Percentiles rank a stretch among this genome's conserved stretches.
Conservation (phyloP, 192 early-diverging fungal species). For the Podila horticola region DNA sequence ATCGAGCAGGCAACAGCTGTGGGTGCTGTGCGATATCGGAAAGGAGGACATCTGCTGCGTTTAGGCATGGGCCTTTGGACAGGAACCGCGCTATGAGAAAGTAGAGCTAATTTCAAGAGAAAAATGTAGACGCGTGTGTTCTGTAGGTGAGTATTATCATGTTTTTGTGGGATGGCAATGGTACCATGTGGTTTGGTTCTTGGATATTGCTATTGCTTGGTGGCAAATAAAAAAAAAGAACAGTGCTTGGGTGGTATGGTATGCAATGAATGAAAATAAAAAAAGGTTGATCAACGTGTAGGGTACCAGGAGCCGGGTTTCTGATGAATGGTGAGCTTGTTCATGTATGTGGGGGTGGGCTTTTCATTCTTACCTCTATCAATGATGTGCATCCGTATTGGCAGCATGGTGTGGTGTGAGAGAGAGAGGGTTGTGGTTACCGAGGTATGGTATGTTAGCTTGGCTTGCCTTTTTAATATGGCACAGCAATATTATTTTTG, state of each 20-base stretch:
- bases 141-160: no score
- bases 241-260: neutral
- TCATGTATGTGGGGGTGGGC: no score
- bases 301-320: neutral
- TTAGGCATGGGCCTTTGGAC: conserved; percentile 62
- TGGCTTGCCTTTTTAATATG: no score
- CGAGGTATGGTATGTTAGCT: no score
- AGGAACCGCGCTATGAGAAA: conserved; percentile 80
- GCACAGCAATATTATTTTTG: no score
- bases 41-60: conserved; percentile 62
- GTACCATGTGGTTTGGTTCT: no score
- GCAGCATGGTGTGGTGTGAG: no score
- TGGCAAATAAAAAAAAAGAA: conserved; percentile 15
- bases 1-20: conserved; percentile 69
- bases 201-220: neutral
- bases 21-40: conserved; percentile 57
- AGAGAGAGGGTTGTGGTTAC: no score
- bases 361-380: conserved; percentile 2
- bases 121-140: neutral
- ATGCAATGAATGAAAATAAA: neutral
- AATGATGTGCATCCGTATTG: neutral
- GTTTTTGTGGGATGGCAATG: no score
- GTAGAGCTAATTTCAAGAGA: conserved; percentile 63
- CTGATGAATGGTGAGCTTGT: no score
- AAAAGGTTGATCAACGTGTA: neutral